Conservation (phyloP, 1,139 yeast genomes). For the Zygotorulaspora mrakii region DNA sequence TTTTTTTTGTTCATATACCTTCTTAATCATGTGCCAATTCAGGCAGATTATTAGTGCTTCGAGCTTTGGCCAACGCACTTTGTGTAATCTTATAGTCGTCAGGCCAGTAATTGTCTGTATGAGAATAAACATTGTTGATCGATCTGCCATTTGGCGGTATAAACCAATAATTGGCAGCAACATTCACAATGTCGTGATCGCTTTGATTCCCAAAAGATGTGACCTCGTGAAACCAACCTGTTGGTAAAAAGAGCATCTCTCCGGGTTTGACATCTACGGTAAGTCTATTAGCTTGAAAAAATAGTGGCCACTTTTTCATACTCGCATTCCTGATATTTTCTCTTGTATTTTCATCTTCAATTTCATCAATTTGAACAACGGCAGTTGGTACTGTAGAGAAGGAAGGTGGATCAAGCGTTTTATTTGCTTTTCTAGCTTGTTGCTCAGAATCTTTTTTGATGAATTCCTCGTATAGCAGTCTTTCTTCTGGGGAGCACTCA, state of each 20-base stretch:
- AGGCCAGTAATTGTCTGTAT: slow-evolving; percentile 45
- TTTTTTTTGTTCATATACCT: no score
- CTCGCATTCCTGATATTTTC: slow-evolving; percentile 38
- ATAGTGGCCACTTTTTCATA: slow-evolving; percentile 44
- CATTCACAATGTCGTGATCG: slow-evolving; percentile 43
- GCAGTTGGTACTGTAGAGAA: slow-evolving; percentile 62
- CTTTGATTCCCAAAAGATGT: slow-evolving; percentile 50
- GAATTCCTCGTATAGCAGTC: slow-evolving; percentile 14
- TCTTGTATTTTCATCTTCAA: slow-evolving; percentile 35
- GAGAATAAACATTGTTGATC: slow-evolving; percentile 41
- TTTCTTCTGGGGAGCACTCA: slow-evolving; percentile 24
- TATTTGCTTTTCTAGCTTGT: slow-evolving; percentile 14
- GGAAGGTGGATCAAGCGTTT: slow-evolving; percentile 58
- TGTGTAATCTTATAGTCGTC: slow-evolving; percentile 46
- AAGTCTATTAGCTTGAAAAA: slow-evolving; percentile 42
- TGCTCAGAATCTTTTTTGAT: slow-evolving; percentile 26
- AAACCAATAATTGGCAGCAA: slow-evolving; percentile 72
- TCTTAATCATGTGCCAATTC: no score
- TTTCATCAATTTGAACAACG: slow-evolving; percentile 55
- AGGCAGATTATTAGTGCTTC: no score
- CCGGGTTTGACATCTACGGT: slow-evolving; percentile 55
- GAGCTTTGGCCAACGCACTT: slow-evolving; percentile 16
- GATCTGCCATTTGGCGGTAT: slow-evolving; percentile 51
- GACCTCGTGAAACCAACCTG: slow-evolving; percentile 83
- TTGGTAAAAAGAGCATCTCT: slow-evolving; percentile 64